These are phyloP conservation scores for Boletus pseudopeckii DNA, from an alignment of 768 basidiomycete genomes.

Conservation along the genomic window DNA sequence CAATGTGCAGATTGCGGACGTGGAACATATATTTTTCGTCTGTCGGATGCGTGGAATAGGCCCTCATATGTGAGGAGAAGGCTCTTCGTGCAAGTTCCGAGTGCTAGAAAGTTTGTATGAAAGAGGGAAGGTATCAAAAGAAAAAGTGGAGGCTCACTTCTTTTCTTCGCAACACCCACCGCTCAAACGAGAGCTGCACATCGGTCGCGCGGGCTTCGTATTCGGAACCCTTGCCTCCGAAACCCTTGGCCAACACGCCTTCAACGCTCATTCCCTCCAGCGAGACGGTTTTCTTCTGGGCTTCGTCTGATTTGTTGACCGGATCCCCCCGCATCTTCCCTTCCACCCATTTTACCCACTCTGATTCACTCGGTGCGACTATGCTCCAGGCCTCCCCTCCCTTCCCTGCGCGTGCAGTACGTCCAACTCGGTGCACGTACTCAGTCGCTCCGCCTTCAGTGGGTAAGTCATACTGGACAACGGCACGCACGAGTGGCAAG, in stretches of 20 bases:
- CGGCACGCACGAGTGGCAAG: constrained; percentile 88
- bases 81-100: constrained; percentile 75
- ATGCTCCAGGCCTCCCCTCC: constrained; percentile 97
- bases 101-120: constrained; percentile 50
- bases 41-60: constrained; percentile 95
- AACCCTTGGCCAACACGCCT: constrained; percentile 70
- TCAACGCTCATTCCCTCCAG: constrained; percentile 66
- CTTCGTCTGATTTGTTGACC: constrained; percentile 23
- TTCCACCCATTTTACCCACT: constrained; percentile 91
- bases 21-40: constrained; percentile 97
- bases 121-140: background rate
- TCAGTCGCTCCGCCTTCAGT: constrained; percentile 96
- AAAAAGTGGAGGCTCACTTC: constrained; percentile 48
- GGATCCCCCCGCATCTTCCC: constrained; percentile 66
- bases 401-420: constrained; percentile 94
- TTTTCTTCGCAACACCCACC: constrained; percentile 79
- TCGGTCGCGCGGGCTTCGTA: constrained; percentile 91
- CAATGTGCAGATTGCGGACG: constrained; percentile 88
- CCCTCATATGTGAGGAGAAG: constrained; percentile 89
- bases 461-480: constrained; percentile 95
- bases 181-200: constrained; percentile 91
- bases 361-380: constrained; percentile 79
- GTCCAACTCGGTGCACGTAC: constrained; percentile 94
- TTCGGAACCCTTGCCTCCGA: constrained; percentile 78
- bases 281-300: constrained; percentile 39